A percentile compares a stretch with the other conserved stretches of the same genome.
Conservation (phyloP, 2,329 filamentous ascomycete species). For the Xylariaceae sp. region DNA sequence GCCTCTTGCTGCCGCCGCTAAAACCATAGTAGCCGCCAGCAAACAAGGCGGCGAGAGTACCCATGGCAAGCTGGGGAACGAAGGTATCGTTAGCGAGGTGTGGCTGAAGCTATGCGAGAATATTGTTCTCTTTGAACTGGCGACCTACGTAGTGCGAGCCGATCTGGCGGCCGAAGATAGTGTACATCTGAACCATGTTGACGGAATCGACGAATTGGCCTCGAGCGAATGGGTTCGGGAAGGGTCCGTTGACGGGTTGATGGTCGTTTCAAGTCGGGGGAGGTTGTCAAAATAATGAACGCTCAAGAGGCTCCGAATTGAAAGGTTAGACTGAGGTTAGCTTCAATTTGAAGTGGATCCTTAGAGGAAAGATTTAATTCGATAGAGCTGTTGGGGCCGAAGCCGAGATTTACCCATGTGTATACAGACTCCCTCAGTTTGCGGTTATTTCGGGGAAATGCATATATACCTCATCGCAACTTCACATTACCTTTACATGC, state of each 20-base stretch:
- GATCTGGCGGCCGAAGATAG: constrained; percentile 60
- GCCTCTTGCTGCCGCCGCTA: constrained; percentile 49
- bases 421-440: background rate
- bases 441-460: background rate
- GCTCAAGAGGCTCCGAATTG: constrained; percentile 36
- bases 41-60: constrained; percentile 55
- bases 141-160: constrained; percentile 63
- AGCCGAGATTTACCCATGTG: constrained; percentile 22
- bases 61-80: constrained; percentile 57
- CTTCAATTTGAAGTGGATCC: constrained; percentile 9
- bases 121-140: constrained; percentile 10
- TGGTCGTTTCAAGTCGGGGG: constrained; percentile 17
- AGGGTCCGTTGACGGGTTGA: constrained; percentile 21
- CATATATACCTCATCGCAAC: background rate
- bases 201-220: constrained; percentile 35
- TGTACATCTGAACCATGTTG: constrained; percentile 56
- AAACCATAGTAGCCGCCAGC: constrained; percentile 49
- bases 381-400: background rate
- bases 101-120: background rate
- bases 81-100: constrained; percentile 9
- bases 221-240: constrained; percentile 18
- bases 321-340: constrained; percentile 26
- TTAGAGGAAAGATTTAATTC: constrained; percentile 8
- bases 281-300: constrained; percentile 36
- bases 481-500: too few species aligned